Percentiles rank a stretch among this genome's conserved stretches.
Conservation (phyloP, 192 early-diverging fungal species). For the Piromyces finnis region DNA sequence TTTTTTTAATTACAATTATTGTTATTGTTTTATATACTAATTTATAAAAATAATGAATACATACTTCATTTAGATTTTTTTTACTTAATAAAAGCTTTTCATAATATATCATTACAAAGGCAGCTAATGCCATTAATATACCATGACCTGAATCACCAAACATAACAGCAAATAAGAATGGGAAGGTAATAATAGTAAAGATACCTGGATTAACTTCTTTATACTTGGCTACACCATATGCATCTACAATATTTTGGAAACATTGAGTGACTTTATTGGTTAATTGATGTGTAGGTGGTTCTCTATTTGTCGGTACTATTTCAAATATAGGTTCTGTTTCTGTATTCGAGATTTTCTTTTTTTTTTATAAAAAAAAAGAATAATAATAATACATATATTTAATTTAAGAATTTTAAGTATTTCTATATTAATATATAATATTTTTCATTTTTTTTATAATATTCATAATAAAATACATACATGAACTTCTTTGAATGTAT, state of each 20-base stretch:
- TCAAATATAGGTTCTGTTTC: slow-evolving; percentile 46
- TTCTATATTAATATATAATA: too few relatives aligned
- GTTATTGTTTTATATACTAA: too few relatives aligned
- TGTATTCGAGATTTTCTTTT: not conserved
- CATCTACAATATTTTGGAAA: slow-evolving; percentile 94
- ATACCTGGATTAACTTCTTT: slow-evolving; percentile 97
- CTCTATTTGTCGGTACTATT: slow-evolving; percentile 65
- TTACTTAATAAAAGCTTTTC: slow-evolving; percentile 63
- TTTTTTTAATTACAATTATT: too few relatives aligned
- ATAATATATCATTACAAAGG: slow-evolving; percentile 51
- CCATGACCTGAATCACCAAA: slow-evolving; percentile 99
- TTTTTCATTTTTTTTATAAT: too few relatives aligned
- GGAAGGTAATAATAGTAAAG: slow-evolving; percentile 92
- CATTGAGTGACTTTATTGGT: slow-evolving; percentile 92
- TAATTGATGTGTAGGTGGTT: slow-evolving; percentile 84
- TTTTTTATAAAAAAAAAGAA: not conserved
- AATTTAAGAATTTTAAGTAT: too few relatives aligned
- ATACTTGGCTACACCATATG: slow-evolving; percentile 91
- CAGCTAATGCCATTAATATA: slow-evolving; percentile 60
- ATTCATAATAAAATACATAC: not conserved
- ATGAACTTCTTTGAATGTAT: slow-evolving; percentile 65
- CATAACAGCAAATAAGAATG: slow-evolving; percentile 98
- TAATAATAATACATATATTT: too few relatives aligned
- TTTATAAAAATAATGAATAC: not conserved
- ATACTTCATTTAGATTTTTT: slow-evolving; percentile 27